A percentile compares a stretch with the other conserved stretches of the same genome.
Conservation (phyloP, 1,284 basidiomycete species). For the Neonothopanus nambi region DNA sequence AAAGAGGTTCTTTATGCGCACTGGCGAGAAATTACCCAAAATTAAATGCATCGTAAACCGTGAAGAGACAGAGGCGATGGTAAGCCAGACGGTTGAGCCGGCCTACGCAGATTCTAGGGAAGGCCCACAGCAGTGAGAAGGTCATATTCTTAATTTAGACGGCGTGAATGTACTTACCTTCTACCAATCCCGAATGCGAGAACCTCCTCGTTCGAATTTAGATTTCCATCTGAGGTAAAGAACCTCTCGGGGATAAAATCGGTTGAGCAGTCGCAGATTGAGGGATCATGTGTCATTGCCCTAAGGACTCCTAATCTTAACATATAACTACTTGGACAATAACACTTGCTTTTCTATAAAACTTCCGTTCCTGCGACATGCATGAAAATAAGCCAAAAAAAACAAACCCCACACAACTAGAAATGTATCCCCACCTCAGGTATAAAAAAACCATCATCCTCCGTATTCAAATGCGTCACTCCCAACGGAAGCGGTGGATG, state of each 20-base stretch:
- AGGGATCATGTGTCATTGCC: slow-evolving; percentile 35
- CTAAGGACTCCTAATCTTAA: slow-evolving; percentile 19
- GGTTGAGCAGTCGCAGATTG: slow-evolving; percentile 29
- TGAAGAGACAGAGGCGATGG: slow-evolving; percentile 18
- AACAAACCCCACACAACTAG: too few relatives aligned
- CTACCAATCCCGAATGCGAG: slow-evolving; percentile 33
- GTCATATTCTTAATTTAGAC: background rate
- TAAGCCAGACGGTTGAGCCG: slow-evolving; percentile 18
- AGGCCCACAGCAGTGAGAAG: background rate
- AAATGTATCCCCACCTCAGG: background rate
- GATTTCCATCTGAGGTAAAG: slow-evolving; percentile 23
- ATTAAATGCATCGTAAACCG: slow-evolving; percentile 15
- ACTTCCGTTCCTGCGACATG: too few relatives aligned
- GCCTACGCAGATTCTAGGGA: slow-evolving; percentile 18
- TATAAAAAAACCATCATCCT: background rate
- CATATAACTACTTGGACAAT: background rate
- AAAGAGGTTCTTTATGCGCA: too few relatives aligned
- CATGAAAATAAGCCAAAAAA: too few relatives aligned
- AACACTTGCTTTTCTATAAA: too few relatives aligned
- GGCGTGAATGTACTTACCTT: slow-evolving; percentile 24
- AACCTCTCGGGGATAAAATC: slow-evolving; percentile 32
- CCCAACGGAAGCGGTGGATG: slow-evolving; percentile 12
- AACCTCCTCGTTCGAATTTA: slow-evolving; percentile 22
- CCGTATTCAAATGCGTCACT: background rate
- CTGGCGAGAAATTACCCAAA: too few relatives aligned